These are phyloP conservation scores for Trichothecium sympodiale DNA, from an alignment of 2,329 filamentous ascomycete genomes.

Conservation along the genomic window DNA sequence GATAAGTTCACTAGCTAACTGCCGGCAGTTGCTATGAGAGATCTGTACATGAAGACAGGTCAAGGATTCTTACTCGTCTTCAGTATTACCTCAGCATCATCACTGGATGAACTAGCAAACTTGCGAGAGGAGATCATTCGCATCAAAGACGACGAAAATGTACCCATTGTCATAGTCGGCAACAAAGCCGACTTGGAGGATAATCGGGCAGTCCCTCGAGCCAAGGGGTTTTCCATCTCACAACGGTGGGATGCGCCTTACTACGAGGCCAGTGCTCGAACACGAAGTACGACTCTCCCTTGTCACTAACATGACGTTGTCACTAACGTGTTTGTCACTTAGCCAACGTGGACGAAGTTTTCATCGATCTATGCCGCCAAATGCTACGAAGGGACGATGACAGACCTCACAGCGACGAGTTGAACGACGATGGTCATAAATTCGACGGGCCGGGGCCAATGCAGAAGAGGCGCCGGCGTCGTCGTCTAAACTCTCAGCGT, in stretches of 20 bases:
- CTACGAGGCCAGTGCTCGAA: constrained; percentile 79
- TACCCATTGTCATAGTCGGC: constrained; percentile 81
- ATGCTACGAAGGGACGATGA: constrained; percentile 65
- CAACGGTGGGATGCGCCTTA: constrained; percentile 83
- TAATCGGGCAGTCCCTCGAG: constrained; percentile 65
- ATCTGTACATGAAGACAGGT: constrained; percentile 87
- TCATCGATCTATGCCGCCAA: constrained; percentile 73
- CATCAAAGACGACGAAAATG: constrained; percentile 78
- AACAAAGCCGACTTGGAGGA: constrained; percentile 90
- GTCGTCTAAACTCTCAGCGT: too few species aligned
- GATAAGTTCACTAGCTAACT: not conserved
- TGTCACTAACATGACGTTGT: not conserved
- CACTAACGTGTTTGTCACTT: not conserved
- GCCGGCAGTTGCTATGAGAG: constrained; percentile 51
- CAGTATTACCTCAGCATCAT: constrained; percentile 77
- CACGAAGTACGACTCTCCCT: constrained; percentile 44
- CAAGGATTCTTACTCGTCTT: constrained; percentile 89
- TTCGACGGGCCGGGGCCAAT: too few species aligned
- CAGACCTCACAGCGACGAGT: too few species aligned
- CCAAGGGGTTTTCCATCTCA: constrained; percentile 73
- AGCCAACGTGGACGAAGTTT: constrained; percentile 85
- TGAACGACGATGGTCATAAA: too few species aligned
- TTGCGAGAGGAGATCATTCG: constrained; percentile 82
- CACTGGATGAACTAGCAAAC: constrained; percentile 69
- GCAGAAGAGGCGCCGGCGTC: too few species aligned